Conservation (phyloP, 306 rosid genomes). For the Adenanthera pavonina region DNA sequence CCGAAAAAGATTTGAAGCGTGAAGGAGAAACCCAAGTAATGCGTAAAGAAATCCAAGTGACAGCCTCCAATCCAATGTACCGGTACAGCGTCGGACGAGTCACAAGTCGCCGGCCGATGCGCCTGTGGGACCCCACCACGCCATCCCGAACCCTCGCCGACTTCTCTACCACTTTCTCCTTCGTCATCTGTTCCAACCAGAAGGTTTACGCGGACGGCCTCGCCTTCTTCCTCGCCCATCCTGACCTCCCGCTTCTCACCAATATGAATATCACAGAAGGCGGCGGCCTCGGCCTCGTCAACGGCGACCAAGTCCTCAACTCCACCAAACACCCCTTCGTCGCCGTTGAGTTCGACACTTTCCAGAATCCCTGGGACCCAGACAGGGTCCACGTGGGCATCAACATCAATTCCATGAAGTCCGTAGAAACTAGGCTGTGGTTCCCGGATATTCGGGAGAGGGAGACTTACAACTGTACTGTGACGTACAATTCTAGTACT, state of each 20-base stretch:
- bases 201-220: constrained; percentile 42
- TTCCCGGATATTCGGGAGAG: background rate
- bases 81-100: constrained; percentile 48
- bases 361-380: constrained; percentile 39
- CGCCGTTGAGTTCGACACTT: constrained; percentile 59
- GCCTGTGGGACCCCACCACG: constrained; percentile 48
- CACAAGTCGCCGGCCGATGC: constrained; percentile 50
- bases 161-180: constrained; percentile 56
- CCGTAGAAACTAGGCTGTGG: constrained; percentile 36
- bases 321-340: constrained; percentile 40
- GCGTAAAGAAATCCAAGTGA: constrained; percentile 39
- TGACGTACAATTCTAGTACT: constrained; percentile 44
- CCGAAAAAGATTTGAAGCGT: constrained; percentile 24
- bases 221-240: constrained; percentile 55
- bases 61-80: constrained; percentile 7
- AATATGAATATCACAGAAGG: constrained; percentile 5
- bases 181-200: constrained; percentile 40
- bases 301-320: background rate
- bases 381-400: constrained; percentile 45
- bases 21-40: constrained; percentile 35
- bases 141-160: constrained; percentile 35
- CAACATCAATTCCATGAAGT: constrained; percentile 49
- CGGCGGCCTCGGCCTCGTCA: constrained; percentile 53
- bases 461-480: constrained; percentile 43
- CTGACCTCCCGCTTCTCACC: constrained; percentile 34